A percentile compares a stretch with the other conserved stretches of the same genome.
Evolutionary conservation across 176 grass and related monocot genomes (phyloP).

Genomic region (Musa acuminata): DNA sequence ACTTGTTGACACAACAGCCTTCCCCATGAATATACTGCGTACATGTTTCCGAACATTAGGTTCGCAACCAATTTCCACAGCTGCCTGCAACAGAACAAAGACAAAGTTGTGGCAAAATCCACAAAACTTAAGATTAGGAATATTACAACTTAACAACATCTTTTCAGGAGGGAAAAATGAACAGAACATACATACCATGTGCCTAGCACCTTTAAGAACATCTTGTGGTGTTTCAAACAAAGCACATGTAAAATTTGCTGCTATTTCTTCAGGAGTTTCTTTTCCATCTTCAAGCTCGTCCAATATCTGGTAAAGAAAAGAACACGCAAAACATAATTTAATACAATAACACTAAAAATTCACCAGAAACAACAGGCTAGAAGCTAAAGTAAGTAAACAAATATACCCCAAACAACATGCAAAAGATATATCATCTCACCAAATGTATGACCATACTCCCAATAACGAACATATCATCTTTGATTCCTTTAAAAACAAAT

Average conservation of each 20-base stretch:
- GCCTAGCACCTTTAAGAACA: conserved; percentile 82
- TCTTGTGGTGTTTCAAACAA: conserved; percentile 91
- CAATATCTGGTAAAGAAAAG: conserved; percentile 42
- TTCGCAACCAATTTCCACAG: conserved; percentile 89
- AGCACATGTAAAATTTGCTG: conserved; percentile 78
- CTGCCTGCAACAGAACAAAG: conserved; percentile 40
- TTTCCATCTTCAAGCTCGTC: conserved; percentile 73
- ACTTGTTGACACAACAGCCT: conserved; percentile 76
- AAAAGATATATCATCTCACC: too few relatives aligned
- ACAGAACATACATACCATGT: conserved; percentile 55
- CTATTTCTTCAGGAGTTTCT: conserved; percentile 83
- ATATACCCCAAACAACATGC: too few relatives aligned
- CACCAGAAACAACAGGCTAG: background rate
- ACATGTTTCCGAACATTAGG: conserved; percentile 94
- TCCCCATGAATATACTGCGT: conserved; percentile 73
- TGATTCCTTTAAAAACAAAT: background rate
- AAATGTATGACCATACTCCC: too few relatives aligned
- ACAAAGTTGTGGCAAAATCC: background rate
- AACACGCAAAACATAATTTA: background rate
- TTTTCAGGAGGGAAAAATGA: background rate
- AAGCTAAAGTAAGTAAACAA: background rate
- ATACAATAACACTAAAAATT: background rate
- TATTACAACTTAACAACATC: conserved; percentile 6
- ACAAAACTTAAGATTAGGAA: background rate
- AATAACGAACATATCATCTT: background rate